These are phyloP conservation scores for Erodium moschatum DNA, from an alignment of 441 rosid species.

Conservation along the genomic window DNA sequence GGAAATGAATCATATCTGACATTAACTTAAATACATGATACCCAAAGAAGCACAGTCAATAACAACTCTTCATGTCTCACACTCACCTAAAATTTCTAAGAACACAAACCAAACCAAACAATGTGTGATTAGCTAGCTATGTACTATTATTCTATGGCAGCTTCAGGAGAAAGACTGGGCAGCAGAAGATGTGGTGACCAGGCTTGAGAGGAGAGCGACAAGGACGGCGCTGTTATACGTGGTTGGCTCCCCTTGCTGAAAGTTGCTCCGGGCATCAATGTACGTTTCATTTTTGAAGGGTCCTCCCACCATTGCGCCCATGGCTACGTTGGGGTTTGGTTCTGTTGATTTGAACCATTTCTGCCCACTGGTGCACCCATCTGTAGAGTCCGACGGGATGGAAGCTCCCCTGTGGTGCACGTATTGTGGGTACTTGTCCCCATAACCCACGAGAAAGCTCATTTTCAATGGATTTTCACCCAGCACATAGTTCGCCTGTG, in stretches of 20 bases:
- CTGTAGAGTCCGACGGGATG: constrained; percentile 59
- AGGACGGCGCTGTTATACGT: constrained; percentile 76
- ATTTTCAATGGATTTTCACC: constrained; percentile 67
- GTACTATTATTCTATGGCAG: too few relatives aligned
- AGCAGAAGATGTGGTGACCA: constrained; percentile 75
- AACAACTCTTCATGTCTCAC: too few relatives aligned
- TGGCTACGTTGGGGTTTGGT: constrained; percentile 77
- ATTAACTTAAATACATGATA: too few relatives aligned
- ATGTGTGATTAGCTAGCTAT: too few relatives aligned
- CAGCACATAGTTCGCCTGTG: constrained; percentile 82
- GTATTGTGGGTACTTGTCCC: constrained; percentile 63
- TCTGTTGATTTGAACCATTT: constrained; percentile 52
- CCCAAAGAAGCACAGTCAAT: too few relatives aligned
- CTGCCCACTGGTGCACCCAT: constrained; percentile 71
- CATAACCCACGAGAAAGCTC: constrained; percentile 88
- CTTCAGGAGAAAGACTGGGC: constrained; percentile 36
- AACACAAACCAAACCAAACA: too few relatives aligned
- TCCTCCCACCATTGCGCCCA: constrained; percentile 82
- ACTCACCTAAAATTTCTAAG: too few relatives aligned
- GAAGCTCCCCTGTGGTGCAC: constrained; percentile 99
- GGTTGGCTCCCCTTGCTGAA: constrained; percentile 78
- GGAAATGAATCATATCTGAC: too few relatives aligned
- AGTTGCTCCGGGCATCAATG: constrained; percentile 57
- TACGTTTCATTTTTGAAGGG: constrained; percentile 79
- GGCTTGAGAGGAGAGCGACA: constrained; percentile 79